Evolutionary conservation across 306 rosid genomes (phyloP).

Genomic region (Medicago ruthenica): DNA sequence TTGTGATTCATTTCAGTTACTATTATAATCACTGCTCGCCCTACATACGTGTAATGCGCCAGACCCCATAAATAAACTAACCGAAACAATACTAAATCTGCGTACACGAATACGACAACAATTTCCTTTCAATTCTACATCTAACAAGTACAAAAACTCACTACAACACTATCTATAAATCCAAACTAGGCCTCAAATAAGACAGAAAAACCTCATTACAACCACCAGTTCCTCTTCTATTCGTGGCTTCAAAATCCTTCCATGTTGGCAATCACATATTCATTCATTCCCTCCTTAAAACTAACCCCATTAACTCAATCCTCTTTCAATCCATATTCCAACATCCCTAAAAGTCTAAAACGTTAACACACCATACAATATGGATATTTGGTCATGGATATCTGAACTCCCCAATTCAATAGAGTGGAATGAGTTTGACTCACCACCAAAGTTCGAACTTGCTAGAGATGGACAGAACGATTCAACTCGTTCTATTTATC

Average conservation of each 20-base stretch:
- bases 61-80: slow-evolving; percentile 42
- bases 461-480: slow-evolving; percentile 42
- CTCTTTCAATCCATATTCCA: background rate
- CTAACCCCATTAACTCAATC: slow-evolving; percentile 14
- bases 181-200: slow-evolving; percentile 40
- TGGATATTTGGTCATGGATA: slow-evolving; percentile 96
- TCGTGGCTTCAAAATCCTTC: slow-evolving; percentile 50
- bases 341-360: slow-evolving; percentile 9
- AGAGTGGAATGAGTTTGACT: slow-evolving; percentile 58
- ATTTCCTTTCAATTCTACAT: slow-evolving; percentile 24
- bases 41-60: slow-evolving; percentile 49
- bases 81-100: slow-evolving; percentile 33
- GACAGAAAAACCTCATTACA: slow-evolving; percentile 42
- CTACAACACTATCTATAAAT: slow-evolving; percentile 48
- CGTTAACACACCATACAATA: background rate
- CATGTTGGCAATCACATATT: slow-evolving; percentile 51
- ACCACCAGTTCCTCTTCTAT: slow-evolving; percentile 60
- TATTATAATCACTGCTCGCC: background rate
- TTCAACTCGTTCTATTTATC: slow-evolving; percentile 60
- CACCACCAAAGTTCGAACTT: slow-evolving; percentile 54
- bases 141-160: slow-evolving; percentile 38
- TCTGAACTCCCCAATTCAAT: slow-evolving; percentile 67
- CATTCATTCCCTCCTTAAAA: slow-evolving; percentile 61
- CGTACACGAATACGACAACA: slow-evolving; percentile 39
- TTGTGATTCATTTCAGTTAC: slow-evolving; percentile 6